phyloP scores from a whole-genome alignment of 106 monocot genomes.

The Allium fistulosum region DNA sequence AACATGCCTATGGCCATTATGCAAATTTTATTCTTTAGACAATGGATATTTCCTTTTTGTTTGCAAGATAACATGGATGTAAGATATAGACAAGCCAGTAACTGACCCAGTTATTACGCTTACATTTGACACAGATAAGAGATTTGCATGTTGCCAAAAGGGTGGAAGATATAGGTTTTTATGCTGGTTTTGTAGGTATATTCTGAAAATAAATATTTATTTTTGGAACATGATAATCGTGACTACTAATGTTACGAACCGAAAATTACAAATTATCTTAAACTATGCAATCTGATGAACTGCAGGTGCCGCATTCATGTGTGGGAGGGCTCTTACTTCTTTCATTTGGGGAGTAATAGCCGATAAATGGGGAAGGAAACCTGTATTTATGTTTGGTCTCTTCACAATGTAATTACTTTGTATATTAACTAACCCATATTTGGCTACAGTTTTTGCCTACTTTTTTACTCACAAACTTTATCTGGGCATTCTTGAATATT shows the following conservation, averaged over 20 bases:
- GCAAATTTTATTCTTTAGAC: too few relatives aligned
- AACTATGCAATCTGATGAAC: neutral
- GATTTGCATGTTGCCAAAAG: conserved; percentile 61
- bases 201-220: neutral
- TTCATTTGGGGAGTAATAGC: conserved; percentile 71
- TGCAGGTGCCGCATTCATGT: conserved; percentile 77
- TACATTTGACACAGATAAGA: conserved; percentile 32
- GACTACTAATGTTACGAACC: neutral
- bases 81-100: neutral
- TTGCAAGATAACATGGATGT: too few relatives aligned
- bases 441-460: neutral
- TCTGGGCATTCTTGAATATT: neutral
- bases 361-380: conserved; percentile 83
- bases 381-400: conserved; percentile 60
- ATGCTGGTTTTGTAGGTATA: conserved; percentile 71
- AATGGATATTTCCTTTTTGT: too few relatives aligned
- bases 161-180: conserved; percentile 68
- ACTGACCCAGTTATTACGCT: neutral
- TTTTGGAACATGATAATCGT: neutral
- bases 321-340: conserved; percentile 82
- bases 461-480: neutral
- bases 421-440: neutral
- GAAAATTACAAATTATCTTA: neutral
- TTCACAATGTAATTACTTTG: conserved; percentile 47
- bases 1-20: neutral